Evolutionary conservation across 2,329 filamentous ascomycete species (phyloP).

Genomic region (Aspergillaceae sp.): DNA sequence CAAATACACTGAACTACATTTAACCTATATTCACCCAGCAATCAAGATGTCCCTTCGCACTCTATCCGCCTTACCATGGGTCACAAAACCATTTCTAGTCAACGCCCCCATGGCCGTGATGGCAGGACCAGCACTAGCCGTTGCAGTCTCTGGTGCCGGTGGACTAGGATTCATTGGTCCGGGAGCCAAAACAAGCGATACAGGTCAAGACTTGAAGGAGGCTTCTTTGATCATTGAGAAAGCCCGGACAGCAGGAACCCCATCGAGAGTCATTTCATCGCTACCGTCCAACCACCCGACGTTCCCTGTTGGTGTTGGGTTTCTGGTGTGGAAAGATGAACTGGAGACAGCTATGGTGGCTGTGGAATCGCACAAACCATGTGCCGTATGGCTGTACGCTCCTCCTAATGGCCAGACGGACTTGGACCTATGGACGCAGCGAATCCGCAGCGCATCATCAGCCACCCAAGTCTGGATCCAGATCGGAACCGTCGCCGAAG

Average conservation of each 20-base stretch:
- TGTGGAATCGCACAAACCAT: conserved; percentile 29
- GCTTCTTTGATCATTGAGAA: conserved; percentile 17
- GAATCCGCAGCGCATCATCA: conserved; percentile 35
- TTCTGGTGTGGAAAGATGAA: conserved; percentile 34
- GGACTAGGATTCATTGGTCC: conserved; percentile 51
- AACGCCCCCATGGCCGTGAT: conserved; percentile 65
- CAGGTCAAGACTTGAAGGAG: conserved; percentile 25
- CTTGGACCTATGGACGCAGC: conserved; percentile 37
- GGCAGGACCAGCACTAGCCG: conserved; percentile 48
- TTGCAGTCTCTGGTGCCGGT: conserved; percentile 51
- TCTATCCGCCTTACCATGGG: conserved; percentile 49
- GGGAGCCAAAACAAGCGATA: conserved; percentile 38
- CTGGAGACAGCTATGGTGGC: conserved; percentile 21
- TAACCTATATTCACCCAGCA: too few species aligned
- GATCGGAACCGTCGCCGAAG: conserved; percentile 45
- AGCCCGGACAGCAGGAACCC: background rate
- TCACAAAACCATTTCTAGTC: conserved; percentile 50
- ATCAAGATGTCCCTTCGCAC: background rate
- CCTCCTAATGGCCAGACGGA: conserved; percentile 25
- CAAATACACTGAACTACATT: too few species aligned
- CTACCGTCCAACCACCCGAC: conserved; percentile 5
- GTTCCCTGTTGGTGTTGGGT: conserved; percentile 36
- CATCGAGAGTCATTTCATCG: conserved; percentile 1
- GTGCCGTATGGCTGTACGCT: conserved; percentile 38
- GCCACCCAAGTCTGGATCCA: conserved; percentile 48